Evolutionary conservation across 345 rosid genomes (phyloP), one percentile per base, ranked within the genome.

Genomic region (Citrus cavaleriei): DNA sequence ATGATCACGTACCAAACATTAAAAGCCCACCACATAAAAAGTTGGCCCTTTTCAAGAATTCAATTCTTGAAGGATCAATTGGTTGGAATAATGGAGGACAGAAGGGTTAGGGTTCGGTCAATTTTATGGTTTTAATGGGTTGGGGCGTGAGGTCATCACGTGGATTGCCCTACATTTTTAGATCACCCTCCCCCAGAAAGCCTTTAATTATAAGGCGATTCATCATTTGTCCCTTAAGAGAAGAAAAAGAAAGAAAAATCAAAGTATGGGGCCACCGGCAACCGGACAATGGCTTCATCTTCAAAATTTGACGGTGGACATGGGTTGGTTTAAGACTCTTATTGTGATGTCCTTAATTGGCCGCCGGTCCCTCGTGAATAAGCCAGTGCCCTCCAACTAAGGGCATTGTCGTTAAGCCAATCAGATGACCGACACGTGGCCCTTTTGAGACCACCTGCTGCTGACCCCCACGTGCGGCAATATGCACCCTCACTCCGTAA

Each of bases 251-350:
- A 57, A 19, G 16, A 74, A 74, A 46, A 35, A 38, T 63, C 76
- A 59, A 32, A 59, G 10, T 25, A 57, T 67, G 80, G 84, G 82
- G 80, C 79, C 83, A 78, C 77, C 76, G 63, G 63, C 81, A 30
- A 75, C 51, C 40, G 18, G 34, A 58, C 77, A 61, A n/a, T 70
- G 68, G 65, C 76, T 80, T 77, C 79, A 34, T 30, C 22, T 65
- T 54, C 12, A 80, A 65, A 76, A 24, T 67, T 38, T 34, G 21
- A 54, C 4, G 21, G 27, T 68, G 51, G 21, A 4, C 13, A 4
- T 30, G 68, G 68, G n/a, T 30, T 0, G 68, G 7, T 10, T 64
- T 27, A 18, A 57, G 68, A 32, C 27, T 55, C 21, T 14, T 9
- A 0, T 67, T 18, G 14, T 9, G 24, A 24, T 51, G 27, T 34